Conservation (phyloP, 2,329 filamentous ascomycete species). For the Scedosporium dehoogii region DNA sequence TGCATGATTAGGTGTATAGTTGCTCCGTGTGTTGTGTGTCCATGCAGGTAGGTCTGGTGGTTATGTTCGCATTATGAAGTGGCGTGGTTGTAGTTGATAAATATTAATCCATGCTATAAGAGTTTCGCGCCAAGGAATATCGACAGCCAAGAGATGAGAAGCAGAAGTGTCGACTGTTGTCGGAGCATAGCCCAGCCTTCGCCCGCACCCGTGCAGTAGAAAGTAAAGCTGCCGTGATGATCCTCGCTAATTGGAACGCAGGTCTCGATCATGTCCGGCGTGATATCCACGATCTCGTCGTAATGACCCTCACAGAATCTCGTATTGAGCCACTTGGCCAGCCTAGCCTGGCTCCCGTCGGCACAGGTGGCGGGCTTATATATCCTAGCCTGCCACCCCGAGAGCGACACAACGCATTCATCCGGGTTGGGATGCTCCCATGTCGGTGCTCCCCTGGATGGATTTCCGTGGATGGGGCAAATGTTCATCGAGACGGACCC, state of each 20-base stretch:
- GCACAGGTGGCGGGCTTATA: constrained; percentile 8
- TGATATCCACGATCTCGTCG: constrained; percentile 52
- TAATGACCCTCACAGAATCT: constrained; percentile 61
- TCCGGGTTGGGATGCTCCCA: constrained; percentile 10
- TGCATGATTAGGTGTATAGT: too few species aligned
- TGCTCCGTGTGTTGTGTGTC: too few species aligned
- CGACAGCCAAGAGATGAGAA: not conserved
- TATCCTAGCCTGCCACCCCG: constrained; percentile 9
- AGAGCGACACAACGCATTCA: constrained; percentile 9
- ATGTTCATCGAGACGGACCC: constrained; percentile 9
- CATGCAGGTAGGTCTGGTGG: too few species aligned
- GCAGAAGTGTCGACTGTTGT: not conserved
- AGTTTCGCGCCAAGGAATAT: not conserved
- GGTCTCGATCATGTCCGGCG: constrained; percentile 12
- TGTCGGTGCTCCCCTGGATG: constrained; percentile 4
- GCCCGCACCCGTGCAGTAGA: not conserved
- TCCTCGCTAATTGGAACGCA: constrained; percentile 9
- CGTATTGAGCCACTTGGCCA: constrained; percentile 38
- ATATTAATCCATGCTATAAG: not conserved
- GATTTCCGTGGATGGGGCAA: constrained; percentile 7
- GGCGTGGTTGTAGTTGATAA: too few species aligned
- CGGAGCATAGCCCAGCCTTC: not conserved
- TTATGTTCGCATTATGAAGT: too few species aligned
- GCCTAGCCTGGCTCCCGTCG: constrained; percentile 13
- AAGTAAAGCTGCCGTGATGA: not conserved